A percentile compares a stretch with the other conserved stretches of the same genome.
These are phyloP conservation scores for Neonectria coccinea DNA, from an alignment of 2,329 filamentous ascomycete genomes.

Conservation along the genomic window DNA sequence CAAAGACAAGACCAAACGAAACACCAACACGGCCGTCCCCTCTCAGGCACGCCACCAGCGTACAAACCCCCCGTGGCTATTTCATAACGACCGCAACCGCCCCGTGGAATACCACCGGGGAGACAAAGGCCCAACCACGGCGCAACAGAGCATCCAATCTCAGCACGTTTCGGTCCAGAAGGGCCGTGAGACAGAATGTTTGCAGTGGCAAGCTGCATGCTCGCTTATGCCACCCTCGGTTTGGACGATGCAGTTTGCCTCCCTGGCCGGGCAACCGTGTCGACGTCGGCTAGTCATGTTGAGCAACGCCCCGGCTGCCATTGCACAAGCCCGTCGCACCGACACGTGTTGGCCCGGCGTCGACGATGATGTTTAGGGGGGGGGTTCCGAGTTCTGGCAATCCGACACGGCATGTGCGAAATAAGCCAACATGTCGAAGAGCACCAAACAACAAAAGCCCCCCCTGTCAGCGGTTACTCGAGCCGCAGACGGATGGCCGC, in stretches of 20 bases:
- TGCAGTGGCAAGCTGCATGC: conserved; percentile 27
- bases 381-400: conserved; percentile 16
- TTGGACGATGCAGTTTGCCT: conserved; percentile 30
- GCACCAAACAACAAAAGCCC: not conserved
- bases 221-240: conserved; percentile 42
- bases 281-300: conserved; percentile 35
- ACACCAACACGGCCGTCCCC: not conserved
- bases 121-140: too few species aligned
- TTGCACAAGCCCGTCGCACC: conserved; percentile 24
- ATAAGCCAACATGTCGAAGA: not conserved
- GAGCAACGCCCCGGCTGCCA: conserved; percentile 33
- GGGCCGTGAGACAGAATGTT: conserved; percentile 13
- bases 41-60: not conserved
- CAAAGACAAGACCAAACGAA: not conserved
- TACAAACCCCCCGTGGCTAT: not conserved
- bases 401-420: conserved; percentile 4
- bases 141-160: not conserved
- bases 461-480: conserved; percentile 1
- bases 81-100: not conserved
- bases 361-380: conserved; percentile 24
- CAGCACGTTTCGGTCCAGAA: not conserved
- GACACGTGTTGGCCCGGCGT: conserved; percentile 35
- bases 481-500: conserved; percentile 2
- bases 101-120: not conserved
- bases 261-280: conserved; percentile 25